Evolutionary conservation across 169 alveolate genomes (phyloP), one percentile per base, ranked within the genome.

Genomic region (Blepharisma undulans): DNA sequence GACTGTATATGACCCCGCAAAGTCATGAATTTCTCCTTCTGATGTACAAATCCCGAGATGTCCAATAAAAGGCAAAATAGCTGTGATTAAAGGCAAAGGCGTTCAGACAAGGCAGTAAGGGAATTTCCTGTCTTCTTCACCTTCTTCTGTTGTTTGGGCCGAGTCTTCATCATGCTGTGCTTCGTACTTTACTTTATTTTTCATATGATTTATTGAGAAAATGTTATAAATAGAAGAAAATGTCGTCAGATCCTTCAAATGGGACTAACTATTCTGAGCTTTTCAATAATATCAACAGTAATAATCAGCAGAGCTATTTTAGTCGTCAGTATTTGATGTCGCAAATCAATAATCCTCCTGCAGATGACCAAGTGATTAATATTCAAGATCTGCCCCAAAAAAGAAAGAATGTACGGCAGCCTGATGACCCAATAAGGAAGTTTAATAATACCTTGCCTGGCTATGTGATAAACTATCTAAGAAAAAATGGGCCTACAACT

Each of bases 41-140:
- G 95, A 33, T 48, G 90, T 61, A 27, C 97, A 94, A 27, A 97
- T 97, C 29, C 98, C 98, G 33, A 97, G 93, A 84, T 96, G 98
- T n/a, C 98, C 98, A 61, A 96, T 96, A 93, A 92, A 92, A 27
- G 98, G 98, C 22, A 95, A 66, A 7, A 95, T 30, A 94, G 96
- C 93, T 34, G 98, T 61, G 66, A 95, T 93, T 27, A 94, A 89
- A 10, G 98, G 98, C 22, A 96, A 84, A 16, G 97, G 96, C 0
- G 97, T 96, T 97, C 98, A 96, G 0, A 95, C 97, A 16, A 96
- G 90, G 71, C 97, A 94, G 87, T 76, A 94, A 3, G 98, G 98
- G 82, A 85, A 96, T 87, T 97, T 77, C 36, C 92, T 86, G 80
- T 48, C 66, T 48, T 48, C 66, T 10, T 48, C 66, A 18, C 66